Evolutionary conservation across 495 filamentous ascomycete species (phyloP).

Genomic region (Hypoxylon fragiforme): DNA sequence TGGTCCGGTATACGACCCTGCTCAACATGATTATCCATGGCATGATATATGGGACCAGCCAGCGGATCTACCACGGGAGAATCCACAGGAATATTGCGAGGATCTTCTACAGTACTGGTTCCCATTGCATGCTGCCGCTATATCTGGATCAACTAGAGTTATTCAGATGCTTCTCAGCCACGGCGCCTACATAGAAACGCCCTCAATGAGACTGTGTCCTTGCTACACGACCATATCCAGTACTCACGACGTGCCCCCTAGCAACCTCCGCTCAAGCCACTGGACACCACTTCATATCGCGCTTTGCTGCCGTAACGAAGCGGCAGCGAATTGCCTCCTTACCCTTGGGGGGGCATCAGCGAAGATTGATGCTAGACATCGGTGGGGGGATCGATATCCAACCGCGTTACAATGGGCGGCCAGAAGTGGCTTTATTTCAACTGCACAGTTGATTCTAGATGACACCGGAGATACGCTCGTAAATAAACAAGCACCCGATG

Average conservation of each 20-base stretch:
- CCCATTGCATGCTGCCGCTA: slow-evolving; percentile 4
- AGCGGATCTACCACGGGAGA: background rate
- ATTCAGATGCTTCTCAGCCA: slow-evolving; percentile 2
- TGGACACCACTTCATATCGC: slow-evolving; percentile 12
- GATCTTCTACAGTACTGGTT: slow-evolving; percentile 6
- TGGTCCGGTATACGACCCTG: too few relatives aligned
- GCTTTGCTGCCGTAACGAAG: slow-evolving; percentile 1
- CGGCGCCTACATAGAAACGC: slow-evolving; percentile 1
- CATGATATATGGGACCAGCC: too few relatives aligned
- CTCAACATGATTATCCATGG: too few relatives aligned
- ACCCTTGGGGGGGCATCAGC: slow-evolving; percentile 7
- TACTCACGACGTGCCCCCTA: too few relatives aligned
- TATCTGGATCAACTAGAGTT: background rate
- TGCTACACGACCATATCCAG: background rate
- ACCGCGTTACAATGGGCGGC: slow-evolving; percentile 7
- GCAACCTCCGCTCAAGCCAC: too few relatives aligned
- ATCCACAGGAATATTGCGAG: background rate
- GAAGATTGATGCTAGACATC: background rate
- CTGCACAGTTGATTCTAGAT: background rate
- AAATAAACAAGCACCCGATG: too few relatives aligned
- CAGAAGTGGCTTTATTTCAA: background rate
- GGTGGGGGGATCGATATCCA: too few relatives aligned
- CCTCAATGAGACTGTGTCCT: background rate
- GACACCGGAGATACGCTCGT: too few relatives aligned
- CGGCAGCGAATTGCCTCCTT: background rate